Evolutionary conservation across 1,139 yeast species (phyloP).

Genomic region (Protomyces inouyei): DNA sequence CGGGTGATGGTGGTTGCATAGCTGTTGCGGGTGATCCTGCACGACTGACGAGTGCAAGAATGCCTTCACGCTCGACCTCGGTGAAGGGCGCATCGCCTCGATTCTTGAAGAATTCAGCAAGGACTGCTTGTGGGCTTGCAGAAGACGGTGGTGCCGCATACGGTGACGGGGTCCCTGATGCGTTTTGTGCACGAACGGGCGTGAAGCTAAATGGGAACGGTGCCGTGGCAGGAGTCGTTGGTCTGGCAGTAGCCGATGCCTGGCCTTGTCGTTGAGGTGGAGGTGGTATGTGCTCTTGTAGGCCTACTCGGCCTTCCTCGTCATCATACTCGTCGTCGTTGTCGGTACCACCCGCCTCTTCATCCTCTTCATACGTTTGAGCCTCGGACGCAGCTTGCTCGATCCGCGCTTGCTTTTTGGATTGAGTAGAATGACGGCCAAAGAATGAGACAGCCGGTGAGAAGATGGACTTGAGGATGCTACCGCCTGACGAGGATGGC

Average conservation of each 20-base stretch:
- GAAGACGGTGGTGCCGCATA: background rate
- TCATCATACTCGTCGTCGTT: background rate
- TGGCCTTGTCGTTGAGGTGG: background rate
- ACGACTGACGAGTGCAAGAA: conserved; percentile 51
- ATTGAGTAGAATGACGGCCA: background rate
- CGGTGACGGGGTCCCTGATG: background rate
- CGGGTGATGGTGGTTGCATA: background rate
- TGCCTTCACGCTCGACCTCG: conserved; percentile 81
- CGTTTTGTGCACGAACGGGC: background rate
- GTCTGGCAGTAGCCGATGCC: background rate
- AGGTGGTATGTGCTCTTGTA: background rate
- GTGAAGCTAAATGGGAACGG: background rate
- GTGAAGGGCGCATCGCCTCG: conserved; percentile 74
- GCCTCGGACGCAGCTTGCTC: background rate
- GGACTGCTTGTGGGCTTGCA: conserved; percentile 50
- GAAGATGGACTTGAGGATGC: conserved; percentile 16
- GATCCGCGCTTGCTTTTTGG: background rate
- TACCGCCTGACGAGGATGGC: background rate
- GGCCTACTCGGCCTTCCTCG: background rate
- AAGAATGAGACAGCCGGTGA: conserved; percentile 9
- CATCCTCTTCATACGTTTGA: conserved; percentile 1
- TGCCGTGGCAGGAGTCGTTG: background rate
- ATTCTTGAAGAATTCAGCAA: conserved; percentile 65
- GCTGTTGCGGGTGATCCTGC: background rate
- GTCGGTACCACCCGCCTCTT: background rate